Base-by-base conservation (phyloP, 129 eudicot species). In the Artemisia argyi region DNA sequence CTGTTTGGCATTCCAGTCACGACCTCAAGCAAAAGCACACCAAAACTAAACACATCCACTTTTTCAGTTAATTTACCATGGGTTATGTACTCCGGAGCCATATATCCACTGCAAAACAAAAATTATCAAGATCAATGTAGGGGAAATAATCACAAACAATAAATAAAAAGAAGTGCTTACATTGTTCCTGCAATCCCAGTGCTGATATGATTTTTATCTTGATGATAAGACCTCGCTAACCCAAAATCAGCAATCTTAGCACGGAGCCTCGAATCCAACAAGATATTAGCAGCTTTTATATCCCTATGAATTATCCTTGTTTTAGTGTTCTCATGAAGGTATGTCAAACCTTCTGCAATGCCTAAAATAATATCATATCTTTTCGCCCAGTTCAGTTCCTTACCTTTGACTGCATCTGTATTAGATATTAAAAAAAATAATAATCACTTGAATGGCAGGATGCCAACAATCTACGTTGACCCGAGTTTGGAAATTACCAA, bases 241-340 rank as follows among this genome's bases (percentile, higher is more conserved):
- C 98, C 98, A 65, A 89, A 92, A 86, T 93, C 98, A 55, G 97
- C 96, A 74, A 93, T 87, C 77, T 89, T 93, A 2, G 96, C 92
- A 15, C 78, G 77, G 28, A 87, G 72, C 65, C 85, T 84, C 3
- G 88, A 80, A 71, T 93, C 98, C 81, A 87, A 72, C 78, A 89
- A 83, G 54, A 92, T 87, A 44, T 93, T 89, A 72, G 95, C 89
- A 30, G 95, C 88, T 70, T 86, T 89, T 67, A 90, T 90, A 67
- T 90, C 96, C 28, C 93, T 54, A 68, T 86, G 98, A 75, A 91
- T 91, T 62, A 87, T 93, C 39, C 89, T 73, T 17, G 68, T 72
- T 67, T 85, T 89, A 61, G 78, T 81, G 84, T 89, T 89, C 66
- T 89, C 97, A 65, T 93, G 98, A 74, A 93, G 97, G 87, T 90